A percentile compares a stretch with the other conserved stretches of the same genome.
Conservation (phyloP, 192 early-diverging fungal genomes). For the Jimgerdemannia flammicorona region DNA sequence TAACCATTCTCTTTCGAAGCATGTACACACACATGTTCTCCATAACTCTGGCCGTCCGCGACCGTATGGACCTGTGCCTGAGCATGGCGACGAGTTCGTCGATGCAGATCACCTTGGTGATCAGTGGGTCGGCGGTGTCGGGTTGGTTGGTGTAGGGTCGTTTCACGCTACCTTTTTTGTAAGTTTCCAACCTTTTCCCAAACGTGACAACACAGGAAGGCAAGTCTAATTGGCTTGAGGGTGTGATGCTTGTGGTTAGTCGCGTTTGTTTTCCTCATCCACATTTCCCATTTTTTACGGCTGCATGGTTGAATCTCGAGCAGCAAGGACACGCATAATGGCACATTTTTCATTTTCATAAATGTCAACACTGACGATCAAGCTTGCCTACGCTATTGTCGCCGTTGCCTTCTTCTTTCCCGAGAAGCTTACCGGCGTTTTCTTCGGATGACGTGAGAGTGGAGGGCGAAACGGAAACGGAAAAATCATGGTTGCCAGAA, state of each 20-base stretch:
- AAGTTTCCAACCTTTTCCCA: no score
- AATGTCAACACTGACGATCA: no score
- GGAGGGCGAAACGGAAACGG: no score
- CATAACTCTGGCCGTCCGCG: constrained; percentile 76
- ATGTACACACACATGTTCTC: constrained; percentile 75
- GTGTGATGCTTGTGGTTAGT: constrained; percentile 68
- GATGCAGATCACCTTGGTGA: constrained; percentile 82
- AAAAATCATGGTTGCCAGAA: no score
- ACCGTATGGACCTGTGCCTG: constrained; percentile 85
- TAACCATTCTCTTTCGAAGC: no score
- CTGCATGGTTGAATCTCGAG: constrained; percentile 6
- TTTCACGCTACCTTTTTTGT: not conserved
- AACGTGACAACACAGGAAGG: constrained; percentile 65
- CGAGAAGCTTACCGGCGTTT: no score
- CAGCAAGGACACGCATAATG: no score
- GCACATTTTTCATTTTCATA: no score
- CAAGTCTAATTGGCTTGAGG: constrained; percentile 90
- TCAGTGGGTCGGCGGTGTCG: constrained; percentile 24
- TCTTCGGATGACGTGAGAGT: no score
- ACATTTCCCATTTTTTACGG: constrained; percentile 11
- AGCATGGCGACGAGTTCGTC: constrained; percentile 41
- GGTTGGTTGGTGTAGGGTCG: not conserved
- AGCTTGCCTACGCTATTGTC: constrained; percentile 71
- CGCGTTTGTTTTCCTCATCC: not conserved
- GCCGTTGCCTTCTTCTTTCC: constrained; percentile 70